Evolutionary conservation across 1,284 basidiomycete genomes (phyloP).

Genomic region (Cryptococcus jaspeensis): DNA sequence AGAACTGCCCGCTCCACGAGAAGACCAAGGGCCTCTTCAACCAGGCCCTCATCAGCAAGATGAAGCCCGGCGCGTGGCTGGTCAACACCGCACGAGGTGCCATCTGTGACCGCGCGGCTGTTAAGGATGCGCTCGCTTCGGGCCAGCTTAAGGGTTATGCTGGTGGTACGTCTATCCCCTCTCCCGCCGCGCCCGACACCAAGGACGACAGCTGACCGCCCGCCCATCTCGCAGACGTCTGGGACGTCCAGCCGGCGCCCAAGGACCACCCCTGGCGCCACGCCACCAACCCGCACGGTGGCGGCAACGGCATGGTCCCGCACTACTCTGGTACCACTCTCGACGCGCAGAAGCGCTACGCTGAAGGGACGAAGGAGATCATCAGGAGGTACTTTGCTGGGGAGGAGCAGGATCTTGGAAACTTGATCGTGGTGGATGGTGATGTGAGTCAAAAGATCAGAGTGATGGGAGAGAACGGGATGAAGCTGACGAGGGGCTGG

Average conservation of each 20-base stretch:
- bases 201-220: no score
- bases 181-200: background rate
- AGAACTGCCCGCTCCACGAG: conserved; percentile 87
- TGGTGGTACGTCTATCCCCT: conserved; percentile 42
- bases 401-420: conserved; percentile 69
- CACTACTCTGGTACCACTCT: conserved; percentile 77
- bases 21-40: conserved; percentile 78
- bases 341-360: conserved; percentile 88
- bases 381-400: conserved; percentile 71
- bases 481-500: background rate
- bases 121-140: conserved; percentile 71
- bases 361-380: conserved; percentile 74
- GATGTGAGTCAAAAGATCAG: conserved; percentile 29
- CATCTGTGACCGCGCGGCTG: conserved; percentile 80
- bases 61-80: conserved; percentile 88
- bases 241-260: conserved; percentile 76
- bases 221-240: no score
- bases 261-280: conserved; percentile 82
- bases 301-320: conserved; percentile 76
- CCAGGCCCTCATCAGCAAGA: conserved; percentile 76
- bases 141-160: conserved; percentile 73
- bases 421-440: conserved; percentile 73
- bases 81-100: conserved; percentile 94
- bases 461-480: background rate
- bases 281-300: conserved; percentile 74